Conservation (phyloP, 805 yeast species). For the Nakazawaea molendinolei region DNA sequence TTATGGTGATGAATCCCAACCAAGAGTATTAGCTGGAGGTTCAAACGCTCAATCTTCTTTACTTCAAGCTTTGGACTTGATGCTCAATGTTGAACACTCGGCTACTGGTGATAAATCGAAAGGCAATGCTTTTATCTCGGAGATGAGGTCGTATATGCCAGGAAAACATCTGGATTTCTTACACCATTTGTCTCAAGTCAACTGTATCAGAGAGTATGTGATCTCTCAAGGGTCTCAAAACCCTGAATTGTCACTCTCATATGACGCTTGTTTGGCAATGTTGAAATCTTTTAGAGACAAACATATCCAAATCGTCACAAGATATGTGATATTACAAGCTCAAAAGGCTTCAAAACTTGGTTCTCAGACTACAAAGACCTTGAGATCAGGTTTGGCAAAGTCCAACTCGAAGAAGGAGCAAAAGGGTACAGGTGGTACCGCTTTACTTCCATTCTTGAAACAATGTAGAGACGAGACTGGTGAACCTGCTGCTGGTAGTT, state of each 20-base stretch:
- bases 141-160: slow-evolving; percentile 91
- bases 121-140: slow-evolving; percentile 54
- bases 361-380: slow-evolving; percentile 39
- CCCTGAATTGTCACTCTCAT: slow-evolving; percentile 60
- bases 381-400: slow-evolving; percentile 62
- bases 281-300: slow-evolving; percentile 83
- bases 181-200: slow-evolving; percentile 46
- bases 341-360: slow-evolving; percentile 47
- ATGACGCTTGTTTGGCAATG: slow-evolving; percentile 88
- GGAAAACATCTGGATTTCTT: slow-evolving; percentile 74
- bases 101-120: slow-evolving; percentile 53
- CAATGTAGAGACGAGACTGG: slow-evolving; percentile 97
- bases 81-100: slow-evolving; percentile 69
- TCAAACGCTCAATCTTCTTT: slow-evolving; percentile 91
- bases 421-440: slow-evolving; percentile 93
- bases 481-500: slow-evolving; percentile 83
- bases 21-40: slow-evolving; percentile 73
- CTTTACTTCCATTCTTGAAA: slow-evolving; percentile 82
- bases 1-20: slow-evolving; percentile 60
- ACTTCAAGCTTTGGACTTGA: slow-evolving; percentile 78
- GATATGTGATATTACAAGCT: slow-evolving; percentile 80
- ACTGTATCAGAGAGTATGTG: slow-evolving; percentile 64
- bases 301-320: slow-evolving; percentile 87
- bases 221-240: slow-evolving; percentile 25
- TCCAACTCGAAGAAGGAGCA: slow-evolving; percentile 41